Base-by-base conservation (phyloP, 768 basidiomycete species). In the Leccinum obscurum region DNA sequence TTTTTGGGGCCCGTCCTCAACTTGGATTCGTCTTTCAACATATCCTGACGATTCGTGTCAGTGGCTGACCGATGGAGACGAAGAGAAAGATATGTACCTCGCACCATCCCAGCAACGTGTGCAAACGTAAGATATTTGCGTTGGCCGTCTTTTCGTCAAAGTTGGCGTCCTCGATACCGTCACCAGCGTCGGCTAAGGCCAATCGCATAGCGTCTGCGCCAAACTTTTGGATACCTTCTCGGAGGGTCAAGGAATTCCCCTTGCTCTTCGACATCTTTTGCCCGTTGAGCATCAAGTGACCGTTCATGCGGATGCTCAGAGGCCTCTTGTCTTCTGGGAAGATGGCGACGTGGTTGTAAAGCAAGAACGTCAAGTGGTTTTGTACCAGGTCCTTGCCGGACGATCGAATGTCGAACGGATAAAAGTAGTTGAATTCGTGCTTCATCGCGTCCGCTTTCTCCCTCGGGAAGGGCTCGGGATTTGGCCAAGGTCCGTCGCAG, bases 211-310 rank as follows among this genome's bases (percentile, higher is more conserved):
- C 93, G 72, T 98, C 97, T 37, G 97, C 95, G 60, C 97, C 96
- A 70, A 96, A 98, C 81, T 98, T 98, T 75, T 87, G 81, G 60
- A 96, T 86, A 1, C 90, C 85, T 70, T 99, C 91, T 57, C 85
- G 78, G 73, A 99, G 77, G 1, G 96, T 99, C 80, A 98, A 78
- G 59, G 89, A 92, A 76, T 99, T 99, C 13, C 96, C 97, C 50
- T 90, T 95, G 73, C 90, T 92, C 83, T 98, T 99, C 46, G 87
- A 89, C 97, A 99, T 99, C 81, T 98, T 99, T 81, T 95, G 90
- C 20, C 96, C 95, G 75, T 99, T 98, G 74, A 99, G 74, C 88
- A 94, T 88, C 80, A 99, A 75, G 72, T 98, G 96, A 0, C 97
- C 97, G 70, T 99, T 99, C 51, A 92, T 88, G 26, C 97, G 90